These are phyloP conservation scores for Alisma plantagoaquatica DNA, from an alignment of 106 monocot species.

Conservation along the genomic window DNA sequence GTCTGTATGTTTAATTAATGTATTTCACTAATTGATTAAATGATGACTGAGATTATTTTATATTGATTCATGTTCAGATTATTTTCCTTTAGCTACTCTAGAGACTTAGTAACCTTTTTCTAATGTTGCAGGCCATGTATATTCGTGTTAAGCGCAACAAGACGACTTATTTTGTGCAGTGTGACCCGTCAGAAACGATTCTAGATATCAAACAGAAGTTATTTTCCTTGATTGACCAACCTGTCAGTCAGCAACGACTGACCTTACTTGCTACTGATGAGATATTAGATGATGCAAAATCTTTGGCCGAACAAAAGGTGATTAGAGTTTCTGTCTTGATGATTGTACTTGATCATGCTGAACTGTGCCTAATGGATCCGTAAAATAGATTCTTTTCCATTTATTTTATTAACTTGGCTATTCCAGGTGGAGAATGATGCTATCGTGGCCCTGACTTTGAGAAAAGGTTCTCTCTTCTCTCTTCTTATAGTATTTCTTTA, in stretches of 20 bases:
- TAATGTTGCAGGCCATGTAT: constrained; percentile 94
- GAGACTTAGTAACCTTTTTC: too few relatives aligned
- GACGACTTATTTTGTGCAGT: constrained; percentile 87
- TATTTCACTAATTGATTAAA: too few relatives aligned
- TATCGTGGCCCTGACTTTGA: constrained; percentile 57
- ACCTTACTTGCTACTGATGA: constrained; percentile 55
- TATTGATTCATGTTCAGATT: too few relatives aligned
- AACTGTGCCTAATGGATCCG: too few relatives aligned
- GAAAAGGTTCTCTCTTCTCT: constrained; percentile 58
- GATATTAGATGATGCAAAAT: constrained; percentile 79
- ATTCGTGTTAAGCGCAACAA: constrained; percentile 90
- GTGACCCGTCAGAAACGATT: constrained; percentile 87
- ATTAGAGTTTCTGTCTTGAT: too few relatives aligned
- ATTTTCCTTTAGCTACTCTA: too few relatives aligned
- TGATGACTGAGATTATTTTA: too few relatives aligned
- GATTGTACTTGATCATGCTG: too few relatives aligned
- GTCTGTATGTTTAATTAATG: too few relatives aligned
- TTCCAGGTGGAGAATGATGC: constrained; percentile 92
- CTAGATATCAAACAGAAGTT: constrained; percentile 89
- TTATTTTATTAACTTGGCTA: too few relatives aligned
- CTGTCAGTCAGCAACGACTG: constrained; percentile 48
- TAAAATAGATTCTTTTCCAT: too few relatives aligned
- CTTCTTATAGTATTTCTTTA: neutral
- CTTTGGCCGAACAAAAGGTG: constrained; percentile 91
- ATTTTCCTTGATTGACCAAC: constrained; percentile 49